phyloP scores from a whole-genome alignment of 2,329 filamentous ascomycete species.

The Sporothrix pallida region DNA sequence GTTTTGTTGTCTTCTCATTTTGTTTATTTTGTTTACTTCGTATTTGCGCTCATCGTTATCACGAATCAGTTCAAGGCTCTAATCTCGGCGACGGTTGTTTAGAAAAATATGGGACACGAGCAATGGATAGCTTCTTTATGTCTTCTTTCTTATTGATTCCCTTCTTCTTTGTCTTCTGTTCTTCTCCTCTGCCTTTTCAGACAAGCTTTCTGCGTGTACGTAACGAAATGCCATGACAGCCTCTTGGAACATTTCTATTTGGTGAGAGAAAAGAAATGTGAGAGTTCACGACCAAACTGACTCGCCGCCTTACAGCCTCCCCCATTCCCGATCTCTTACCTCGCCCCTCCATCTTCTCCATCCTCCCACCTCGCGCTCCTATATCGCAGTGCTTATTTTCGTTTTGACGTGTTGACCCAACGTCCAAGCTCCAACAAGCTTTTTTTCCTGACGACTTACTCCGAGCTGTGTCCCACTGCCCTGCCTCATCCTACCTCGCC shows the following conservation, averaged over 20 bases:
- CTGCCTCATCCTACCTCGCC: not conserved
- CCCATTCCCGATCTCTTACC: not conserved
- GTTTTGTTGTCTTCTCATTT: not conserved
- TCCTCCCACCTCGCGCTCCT: not conserved
- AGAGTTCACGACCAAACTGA: too few relatives aligned
- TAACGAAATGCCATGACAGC: not conserved
- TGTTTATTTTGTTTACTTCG: not conserved
- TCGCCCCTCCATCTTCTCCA: not conserved
- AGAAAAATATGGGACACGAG: not conserved
- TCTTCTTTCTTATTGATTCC: not conserved
- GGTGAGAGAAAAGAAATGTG: too few relatives aligned
- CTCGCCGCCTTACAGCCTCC: too few relatives aligned
- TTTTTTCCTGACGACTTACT: not conserved
- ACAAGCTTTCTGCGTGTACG: not conserved
- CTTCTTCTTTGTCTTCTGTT: not conserved
- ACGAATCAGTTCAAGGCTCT: not conserved
- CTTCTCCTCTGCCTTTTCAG: not conserved
- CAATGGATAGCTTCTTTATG: not conserved
- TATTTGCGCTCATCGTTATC: not conserved
- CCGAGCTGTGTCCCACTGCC: not conserved
- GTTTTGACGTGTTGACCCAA: not conserved
- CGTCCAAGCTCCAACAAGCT: constrained; percentile 26
- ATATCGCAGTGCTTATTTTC: not conserved
- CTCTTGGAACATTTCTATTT: not conserved
- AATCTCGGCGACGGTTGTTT: not conserved